Base-by-base conservation (phyloP, 305 asterid species). In the Euphrasia arctica region DNA sequence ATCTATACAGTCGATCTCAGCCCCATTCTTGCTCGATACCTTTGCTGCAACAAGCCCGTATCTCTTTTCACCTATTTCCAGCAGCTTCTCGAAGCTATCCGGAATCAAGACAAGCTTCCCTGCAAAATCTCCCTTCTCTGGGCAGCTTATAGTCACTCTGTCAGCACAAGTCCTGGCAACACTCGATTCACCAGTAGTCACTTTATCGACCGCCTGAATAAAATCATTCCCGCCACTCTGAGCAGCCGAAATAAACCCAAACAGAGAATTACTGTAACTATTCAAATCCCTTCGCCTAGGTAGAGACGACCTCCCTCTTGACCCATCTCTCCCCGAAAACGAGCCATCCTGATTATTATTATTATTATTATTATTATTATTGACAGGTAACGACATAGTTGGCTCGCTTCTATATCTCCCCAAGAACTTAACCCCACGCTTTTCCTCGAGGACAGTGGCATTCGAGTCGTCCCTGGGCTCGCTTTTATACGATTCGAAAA, bases 351-450 rank as follows among this genome's bases (percentile, higher is more conserved):
- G 43, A 34, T 34, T 25, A 25, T 25, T 25, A 25, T 25, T 25
- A 32, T 32, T 32, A 32, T 32, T 31, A 31, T 31, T 39, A 51
- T 31, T 18, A 18, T 18, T 18, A 18, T 18, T 18, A 18, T 18
- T 63, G 9, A 58, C 64, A 1, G 83, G 85, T 18, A 28, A 39
- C 22, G 29, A 45, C 27, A 88, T 77, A 1, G 75, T 50, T 2
- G 94, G 91, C 61, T 88, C 95, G 9, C 96, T 91, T 72, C 73
- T 83, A 67, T 73, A 74, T 71, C 87, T 81, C 32, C 88, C 94
- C 66, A 89, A 69, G 72, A 86, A 86, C 29, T 87, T 75, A 55
- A 86, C 92, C 6, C 86, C 87, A 1, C 69, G 75, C 6, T 72
- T 68, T 18, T 77, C 88, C 64, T 83, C 90, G 0, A 76, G 70